Base-by-base conservation (phyloP, 83 land plant genomes). In the Diphasiastrum complanatum region DNA sequence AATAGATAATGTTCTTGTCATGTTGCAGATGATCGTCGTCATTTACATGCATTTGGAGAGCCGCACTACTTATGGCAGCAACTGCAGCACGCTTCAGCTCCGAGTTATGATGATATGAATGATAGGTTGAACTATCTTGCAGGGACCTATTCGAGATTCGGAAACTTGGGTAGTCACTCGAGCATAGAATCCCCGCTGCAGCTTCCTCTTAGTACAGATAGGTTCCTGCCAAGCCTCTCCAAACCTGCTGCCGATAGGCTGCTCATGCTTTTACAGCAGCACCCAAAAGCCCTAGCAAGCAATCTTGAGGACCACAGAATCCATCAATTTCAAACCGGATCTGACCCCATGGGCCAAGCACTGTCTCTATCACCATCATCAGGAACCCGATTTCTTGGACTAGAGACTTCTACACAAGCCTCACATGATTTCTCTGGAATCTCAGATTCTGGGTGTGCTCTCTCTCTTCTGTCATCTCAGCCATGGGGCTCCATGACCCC, bases 401-500 rank as follows among this genome's bases (percentile, higher is more conserved):
- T n/a, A 32, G 63, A 31, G 22, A 29, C 47, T 63, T 36, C 65
- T 47, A 38, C 41, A 51, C 47, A 36, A 28, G 34, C 37, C 53
- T 47, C 19, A 33, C 53, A 24, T 47, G 35, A n/a, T 50, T 51
- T 63, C 23, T 47, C 53, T 1, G 65, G 53, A 29, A 12, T 63
- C 29, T 24, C 47, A 25, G 27, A 63, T 16, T 63, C 65, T 19
- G 33, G 53, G 27, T 40, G 65, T 63, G 65, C 65, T 63, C 65
- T 63, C 65, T 63, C 65, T 63, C 65, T 63, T 63, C 65, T 63
- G 65, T 63, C 65, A 63, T 47, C 65, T 33, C 65, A 63, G 54
- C 33, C 65, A n/a, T 63, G 65, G 65, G 65, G 38, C 53, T 20
- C 65, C 65, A 36, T 53, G 49, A 20, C 34, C 54, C 33, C 35